Conservation (phyloP, 176 grass and related monocot species). For the Secale cereale region DNA sequence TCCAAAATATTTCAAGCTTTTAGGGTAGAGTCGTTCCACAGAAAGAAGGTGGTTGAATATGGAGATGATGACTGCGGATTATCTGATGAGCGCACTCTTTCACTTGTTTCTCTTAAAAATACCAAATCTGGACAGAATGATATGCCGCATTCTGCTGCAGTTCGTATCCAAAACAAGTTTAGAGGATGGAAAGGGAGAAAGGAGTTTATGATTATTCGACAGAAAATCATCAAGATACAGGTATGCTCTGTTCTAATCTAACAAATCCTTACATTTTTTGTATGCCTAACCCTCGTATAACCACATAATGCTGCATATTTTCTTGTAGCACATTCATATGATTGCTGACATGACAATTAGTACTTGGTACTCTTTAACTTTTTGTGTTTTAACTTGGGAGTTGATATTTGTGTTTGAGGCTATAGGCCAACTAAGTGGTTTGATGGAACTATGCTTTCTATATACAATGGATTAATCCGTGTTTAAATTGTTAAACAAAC, state of each 20-base stretch:
- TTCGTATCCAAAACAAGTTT: conserved; percentile 97
- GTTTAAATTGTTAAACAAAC: neutral
- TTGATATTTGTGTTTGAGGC: neutral
- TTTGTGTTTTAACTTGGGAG: neutral
- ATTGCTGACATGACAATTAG: neutral
- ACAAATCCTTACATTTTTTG: neutral
- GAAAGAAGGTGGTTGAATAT: conserved; percentile 86
- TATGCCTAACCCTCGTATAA: conserved; percentile 11
- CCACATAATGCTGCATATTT: neutral
- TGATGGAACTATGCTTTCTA: neutral
- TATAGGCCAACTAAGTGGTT: neutral
- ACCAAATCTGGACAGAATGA: conserved; percentile 62
- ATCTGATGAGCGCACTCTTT: conserved; percentile 75
- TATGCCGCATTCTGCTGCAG: conserved; percentile 71
- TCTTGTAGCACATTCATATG: neutral
- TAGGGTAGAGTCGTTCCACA: conserved; percentile 91
- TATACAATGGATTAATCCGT: neutral
- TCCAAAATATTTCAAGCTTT: conserved; percentile 98
- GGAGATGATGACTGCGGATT: conserved; percentile 77
- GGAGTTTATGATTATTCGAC: conserved; percentile 88
- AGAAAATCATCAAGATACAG: conserved; percentile 98
- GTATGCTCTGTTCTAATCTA: conserved; percentile 33
- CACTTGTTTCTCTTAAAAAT: conserved; percentile 73
- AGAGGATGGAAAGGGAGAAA: conserved; percentile 99
- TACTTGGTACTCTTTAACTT: neutral